These are phyloP conservation scores for Bathelium albidoporum DNA, from an alignment of 495 filamentous ascomycete species.

Conservation along the genomic window DNA sequence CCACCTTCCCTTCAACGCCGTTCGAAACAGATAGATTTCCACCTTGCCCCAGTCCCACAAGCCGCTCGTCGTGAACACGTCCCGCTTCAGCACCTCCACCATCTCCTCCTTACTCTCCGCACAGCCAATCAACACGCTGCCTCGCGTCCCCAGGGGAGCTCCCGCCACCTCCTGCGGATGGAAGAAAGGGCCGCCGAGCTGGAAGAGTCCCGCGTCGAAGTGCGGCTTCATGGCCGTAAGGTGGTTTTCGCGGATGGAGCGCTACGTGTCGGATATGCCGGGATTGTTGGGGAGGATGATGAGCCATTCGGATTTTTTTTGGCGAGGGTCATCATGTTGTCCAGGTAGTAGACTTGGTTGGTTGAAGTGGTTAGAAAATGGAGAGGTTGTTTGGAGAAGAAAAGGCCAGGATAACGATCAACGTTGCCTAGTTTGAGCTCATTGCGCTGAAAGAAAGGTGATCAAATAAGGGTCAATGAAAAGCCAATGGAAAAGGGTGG, in stretches of 20 bases:
- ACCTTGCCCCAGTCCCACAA: slow-evolving; percentile 5
- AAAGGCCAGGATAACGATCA: neutral
- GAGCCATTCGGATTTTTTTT: slow-evolving; percentile 4
- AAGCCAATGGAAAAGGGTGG: neutral
- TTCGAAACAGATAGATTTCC: neutral
- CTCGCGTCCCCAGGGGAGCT: neutral
- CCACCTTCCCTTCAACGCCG: neutral
- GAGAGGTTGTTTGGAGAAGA: neutral
- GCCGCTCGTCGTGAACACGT: neutral
- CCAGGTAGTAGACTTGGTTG: neutral
- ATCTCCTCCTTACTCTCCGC: slow-evolving; percentile 6
- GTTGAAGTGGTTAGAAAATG: neutral
- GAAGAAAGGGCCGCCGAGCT: neutral
- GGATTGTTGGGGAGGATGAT: slow-evolving; percentile 4
- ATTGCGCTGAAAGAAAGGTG: neutral
- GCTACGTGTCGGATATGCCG: neutral
- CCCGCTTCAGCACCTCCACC: neutral
- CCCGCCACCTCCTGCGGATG: neutral
- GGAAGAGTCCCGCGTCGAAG: neutral
- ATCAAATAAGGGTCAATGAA: neutral
- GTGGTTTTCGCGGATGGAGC: neutral
- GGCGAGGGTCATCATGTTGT: neutral
- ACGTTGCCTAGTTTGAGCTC: neutral
- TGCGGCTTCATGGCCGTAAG: neutral
- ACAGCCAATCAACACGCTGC: neutral